Conservation (phyloP, 1,284 basidiomycete species). For the Coniophora puteana region DNA sequence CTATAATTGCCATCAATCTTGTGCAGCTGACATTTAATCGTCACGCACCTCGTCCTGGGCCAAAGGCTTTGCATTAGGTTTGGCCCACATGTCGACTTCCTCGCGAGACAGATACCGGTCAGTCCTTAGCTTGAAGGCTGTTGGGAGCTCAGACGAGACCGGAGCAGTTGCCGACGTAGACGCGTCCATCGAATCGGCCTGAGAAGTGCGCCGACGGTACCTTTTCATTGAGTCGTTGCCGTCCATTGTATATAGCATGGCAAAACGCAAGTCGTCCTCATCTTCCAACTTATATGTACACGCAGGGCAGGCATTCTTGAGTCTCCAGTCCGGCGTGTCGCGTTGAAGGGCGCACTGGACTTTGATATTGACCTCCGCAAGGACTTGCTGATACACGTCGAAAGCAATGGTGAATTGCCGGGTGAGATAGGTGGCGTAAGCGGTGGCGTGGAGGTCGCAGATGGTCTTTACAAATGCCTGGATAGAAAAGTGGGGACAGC, state of each 20-base stretch:
- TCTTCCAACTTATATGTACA: conserved; percentile 24
- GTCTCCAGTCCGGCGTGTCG: conserved; percentile 9
- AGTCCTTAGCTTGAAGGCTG: conserved; percentile 9
- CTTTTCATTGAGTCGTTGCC: conserved; percentile 31
- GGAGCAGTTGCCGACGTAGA: background rate
- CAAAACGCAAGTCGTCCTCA: conserved; percentile 17
- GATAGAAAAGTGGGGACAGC: conserved; percentile 6
- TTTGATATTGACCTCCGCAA: background rate
- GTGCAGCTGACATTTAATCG: background rate
- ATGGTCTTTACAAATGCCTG: conserved; percentile 10
- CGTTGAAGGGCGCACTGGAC: background rate
- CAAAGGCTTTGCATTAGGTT: background rate
- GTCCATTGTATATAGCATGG: conserved; percentile 25
- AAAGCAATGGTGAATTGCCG: conserved; percentile 11
- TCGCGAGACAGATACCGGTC: conserved; percentile 13
- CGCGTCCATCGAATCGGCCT: background rate
- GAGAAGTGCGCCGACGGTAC: background rate
- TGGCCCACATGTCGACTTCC: conserved; percentile 14
- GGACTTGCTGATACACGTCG: conserved; percentile 11
- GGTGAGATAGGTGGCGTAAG: background rate
- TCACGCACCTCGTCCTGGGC: background rate
- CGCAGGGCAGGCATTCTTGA: conserved; percentile 19
- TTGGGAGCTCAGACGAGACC: conserved; percentile 4
- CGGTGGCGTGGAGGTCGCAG: conserved; percentile 8
- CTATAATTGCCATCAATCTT: background rate